Evolutionary conservation across 2,329 filamentous ascomycete genomes (phyloP), one percentile per base, ranked within the genome.

Genomic region (Apiospora phragmitis): DNA sequence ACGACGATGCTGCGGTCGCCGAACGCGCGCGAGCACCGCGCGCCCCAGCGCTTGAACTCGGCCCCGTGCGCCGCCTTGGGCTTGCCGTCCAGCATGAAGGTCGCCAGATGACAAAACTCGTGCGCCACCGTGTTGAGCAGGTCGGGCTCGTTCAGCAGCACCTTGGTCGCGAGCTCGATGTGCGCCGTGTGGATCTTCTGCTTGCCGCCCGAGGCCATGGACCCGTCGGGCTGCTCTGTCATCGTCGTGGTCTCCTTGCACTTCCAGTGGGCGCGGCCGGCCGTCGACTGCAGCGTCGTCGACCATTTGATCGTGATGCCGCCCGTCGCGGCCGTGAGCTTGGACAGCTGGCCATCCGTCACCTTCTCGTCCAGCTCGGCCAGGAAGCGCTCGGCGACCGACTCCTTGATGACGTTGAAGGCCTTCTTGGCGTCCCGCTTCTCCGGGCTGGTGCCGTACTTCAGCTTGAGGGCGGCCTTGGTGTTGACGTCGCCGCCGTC

Each of bases 61-160:
- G 88, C 87, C 29, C 95, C 95, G 79, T 98, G 95, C 0, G 94
- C 94, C 72, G 93, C 91, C 70, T 90, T 91, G 59, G 89, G 91
- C 45, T 95, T 84, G 45, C 91, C 90, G 67, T 88, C 91, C 73
- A 98, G 85, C 90, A 98, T 97, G 80, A 95, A 98, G 76, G 94
- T 97, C 59, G 94, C 92, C 1, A 98, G 84, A 78, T 99, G 96
- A 80, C 96, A 98, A 83, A 96, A 98, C 77, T 99, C 96, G 80
- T 99, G 96, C 0, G 95, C 94, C n/a, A 98, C 83, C 0, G 96
- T 94, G 80, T 98, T 98, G 73, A 96, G 87, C 1, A 98, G 87
- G 3, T 94, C 90, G 71, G 92, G 82, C 74, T 93, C 89, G 76
- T 92, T 88, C 78, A 94, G 90, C 72, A 98, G 94, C 65, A 98